A percentile compares a stretch with the other conserved stretches of the same genome.
Evolutionary conservation across 2,329 filamentous ascomycete genomes (phyloP).

Genomic region (Blumeria graminis): DNA sequence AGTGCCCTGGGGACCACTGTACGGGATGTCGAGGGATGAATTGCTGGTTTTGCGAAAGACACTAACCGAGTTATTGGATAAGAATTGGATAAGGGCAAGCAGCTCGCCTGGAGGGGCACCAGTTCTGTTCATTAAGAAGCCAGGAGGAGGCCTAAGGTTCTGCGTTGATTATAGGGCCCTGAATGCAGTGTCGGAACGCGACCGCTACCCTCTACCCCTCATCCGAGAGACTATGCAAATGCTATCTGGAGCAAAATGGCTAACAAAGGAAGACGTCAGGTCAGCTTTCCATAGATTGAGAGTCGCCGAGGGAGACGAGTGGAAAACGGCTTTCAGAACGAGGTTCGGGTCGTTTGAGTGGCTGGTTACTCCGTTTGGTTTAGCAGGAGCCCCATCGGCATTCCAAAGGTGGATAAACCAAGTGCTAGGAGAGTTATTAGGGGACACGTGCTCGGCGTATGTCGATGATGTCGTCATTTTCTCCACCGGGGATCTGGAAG

Average conservation of each 20-base stretch:
- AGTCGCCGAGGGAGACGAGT: not conserved
- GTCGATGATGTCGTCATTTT: not conserved
- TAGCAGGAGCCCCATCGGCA: not conserved
- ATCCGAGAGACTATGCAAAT: not conserved
- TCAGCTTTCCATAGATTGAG: not conserved
- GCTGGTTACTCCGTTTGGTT: not conserved
- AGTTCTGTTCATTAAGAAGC: not conserved
- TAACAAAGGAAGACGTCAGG: not conserved
- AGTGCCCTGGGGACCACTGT: not conserved
- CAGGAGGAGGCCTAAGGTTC: not conserved
- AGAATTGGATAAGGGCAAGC: not conserved
- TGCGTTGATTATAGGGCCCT: constrained; percentile 2
- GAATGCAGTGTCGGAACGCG: constrained; percentile 1
- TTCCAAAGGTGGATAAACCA: not conserved
- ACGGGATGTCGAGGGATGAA: not conserved
- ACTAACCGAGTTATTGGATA: not conserved
- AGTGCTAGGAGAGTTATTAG: not conserved
- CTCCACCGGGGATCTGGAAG: not conserved
- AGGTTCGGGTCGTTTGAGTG: not conserved
- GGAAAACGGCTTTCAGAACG: not conserved
- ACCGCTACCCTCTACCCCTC: not conserved
- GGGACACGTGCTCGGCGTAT: not conserved
- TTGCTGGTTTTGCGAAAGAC: not conserved
- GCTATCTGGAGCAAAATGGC: not conserved
- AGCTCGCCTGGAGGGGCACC: not conserved